Evolutionary conservation across 768 basidiomycete genomes (phyloP).

Genomic region (Rhodotorula graminis): DNA sequence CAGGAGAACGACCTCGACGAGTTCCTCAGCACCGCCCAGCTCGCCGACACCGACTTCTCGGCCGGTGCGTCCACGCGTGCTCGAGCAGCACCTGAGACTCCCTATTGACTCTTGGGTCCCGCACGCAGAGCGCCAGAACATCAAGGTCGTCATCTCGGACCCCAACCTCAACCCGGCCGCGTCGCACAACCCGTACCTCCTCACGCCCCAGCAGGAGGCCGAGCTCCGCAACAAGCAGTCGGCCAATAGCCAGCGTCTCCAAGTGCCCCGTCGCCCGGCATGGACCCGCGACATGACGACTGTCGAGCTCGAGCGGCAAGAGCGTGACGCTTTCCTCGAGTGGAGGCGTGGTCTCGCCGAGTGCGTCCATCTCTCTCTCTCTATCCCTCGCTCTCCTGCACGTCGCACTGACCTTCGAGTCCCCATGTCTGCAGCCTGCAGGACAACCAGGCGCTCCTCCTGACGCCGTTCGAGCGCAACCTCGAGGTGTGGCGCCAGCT

Average conservation of each 20-base stretch:
- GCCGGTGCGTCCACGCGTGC: conserved; percentile 62
- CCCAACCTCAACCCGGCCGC: conserved; percentile 40
- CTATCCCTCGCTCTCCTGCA: neutral
- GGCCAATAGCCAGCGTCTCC: conserved; percentile 66
- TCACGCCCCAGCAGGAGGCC: conserved; percentile 74
- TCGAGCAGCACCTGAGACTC: no score
- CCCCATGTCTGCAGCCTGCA: no score
- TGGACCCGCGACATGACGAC: conserved; percentile 80
- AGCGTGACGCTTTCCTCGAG: conserved; percentile 82
- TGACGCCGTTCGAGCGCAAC: conserved; percentile 95
- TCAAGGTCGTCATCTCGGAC: conserved; percentile 47
- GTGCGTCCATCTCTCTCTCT: conserved; percentile 55
- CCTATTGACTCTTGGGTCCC: conserved; percentile 14
- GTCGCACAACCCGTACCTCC: conserved; percentile 74
- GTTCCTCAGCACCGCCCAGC: conserved; percentile 87
- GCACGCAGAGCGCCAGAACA: conserved; percentile 48
- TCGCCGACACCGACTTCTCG: conserved; percentile 92
- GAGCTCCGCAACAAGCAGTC: conserved; percentile 67
- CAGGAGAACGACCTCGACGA: conserved; percentile 94
- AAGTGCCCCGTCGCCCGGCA: conserved; percentile 73
- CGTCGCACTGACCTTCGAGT: neutral
- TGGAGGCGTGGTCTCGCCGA: conserved; percentile 89
- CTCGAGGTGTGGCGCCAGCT: conserved; percentile 92
- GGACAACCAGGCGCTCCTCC: conserved; percentile 76
- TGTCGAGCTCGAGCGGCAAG: conserved; percentile 75